A percentile compares a stretch with the other conserved stretches of the same genome.
These are phyloP conservation scores for Naematelia encephala DNA, from an alignment of 768 basidiomycete genomes.

Conservation along the genomic window DNA sequence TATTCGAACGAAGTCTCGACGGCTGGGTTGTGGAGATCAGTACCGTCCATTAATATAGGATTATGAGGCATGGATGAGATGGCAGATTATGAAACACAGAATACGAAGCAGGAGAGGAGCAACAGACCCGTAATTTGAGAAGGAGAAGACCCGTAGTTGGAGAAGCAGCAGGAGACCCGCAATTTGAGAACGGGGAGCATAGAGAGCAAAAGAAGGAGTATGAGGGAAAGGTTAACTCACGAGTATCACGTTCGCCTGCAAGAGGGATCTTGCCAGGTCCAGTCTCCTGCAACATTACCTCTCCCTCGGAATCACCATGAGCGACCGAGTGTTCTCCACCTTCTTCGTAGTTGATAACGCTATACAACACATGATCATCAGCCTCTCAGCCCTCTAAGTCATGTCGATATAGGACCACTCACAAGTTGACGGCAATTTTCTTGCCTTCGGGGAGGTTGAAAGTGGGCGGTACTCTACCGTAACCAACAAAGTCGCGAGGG, in stretches of 20 bases:
- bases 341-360: slow-evolving; percentile 18
- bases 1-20: slow-evolving; percentile 23
- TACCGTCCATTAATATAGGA: too few species aligned
- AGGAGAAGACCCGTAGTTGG: too few species aligned
- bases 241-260: slow-evolving; percentile 12
- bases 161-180: too few species aligned
- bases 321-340: slow-evolving; percentile 15
- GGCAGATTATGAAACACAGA: too few species aligned
- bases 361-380: not conserved
- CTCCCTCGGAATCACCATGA: slow-evolving; percentile 11
- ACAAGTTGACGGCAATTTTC: slow-evolving; percentile 17
- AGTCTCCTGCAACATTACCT: slow-evolving; percentile 16
- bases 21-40: too few species aligned
- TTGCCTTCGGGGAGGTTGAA: slow-evolving; percentile 16
- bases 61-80: too few species aligned
- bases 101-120: too few species aligned
- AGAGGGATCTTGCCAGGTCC: slow-evolving; percentile 13
- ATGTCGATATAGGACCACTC: not conserved
- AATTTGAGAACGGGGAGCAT: not conserved
- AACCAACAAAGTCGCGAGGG: slow-evolving; percentile 15
- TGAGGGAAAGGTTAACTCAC: slow-evolving; percentile 7
- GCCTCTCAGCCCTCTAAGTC: not conserved
- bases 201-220: not conserved
- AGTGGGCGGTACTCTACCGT: slow-evolving; percentile 12
- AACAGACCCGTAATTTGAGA: too few species aligned